These are phyloP conservation scores for Botrytis byssoidea DNA, from an alignment of 2,329 filamentous ascomycete genomes.

Conservation along the genomic window DNA sequence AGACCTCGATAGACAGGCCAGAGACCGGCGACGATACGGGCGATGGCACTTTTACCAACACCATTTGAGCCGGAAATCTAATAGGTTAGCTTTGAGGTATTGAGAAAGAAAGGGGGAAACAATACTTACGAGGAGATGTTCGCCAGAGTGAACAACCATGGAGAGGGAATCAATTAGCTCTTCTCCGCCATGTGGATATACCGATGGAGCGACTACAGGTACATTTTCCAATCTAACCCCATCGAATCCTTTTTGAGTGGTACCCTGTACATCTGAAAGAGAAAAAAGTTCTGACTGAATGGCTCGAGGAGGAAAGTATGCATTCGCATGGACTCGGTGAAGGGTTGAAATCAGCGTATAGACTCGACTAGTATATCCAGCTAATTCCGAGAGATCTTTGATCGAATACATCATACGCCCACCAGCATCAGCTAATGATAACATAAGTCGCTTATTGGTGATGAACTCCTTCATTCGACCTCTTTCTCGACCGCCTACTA, in stretches of 20 bases:
- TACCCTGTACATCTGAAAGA: constrained; percentile 87
- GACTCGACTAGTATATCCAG: constrained; percentile 92
- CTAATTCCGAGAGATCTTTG: constrained; percentile 94
- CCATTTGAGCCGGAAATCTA: constrained; percentile 91
- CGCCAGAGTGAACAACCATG: constrained; percentile 83
- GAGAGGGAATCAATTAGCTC: constrained; percentile 86
- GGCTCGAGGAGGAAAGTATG: constrained; percentile 71
- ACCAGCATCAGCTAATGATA: constrained; percentile 92
- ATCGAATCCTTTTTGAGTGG: constrained; percentile 90
- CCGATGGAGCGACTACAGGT: constrained; percentile 81
- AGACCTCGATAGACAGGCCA: constrained; percentile 96
- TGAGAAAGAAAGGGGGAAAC: constrained; percentile 2
- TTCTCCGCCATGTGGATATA: constrained; percentile 89
- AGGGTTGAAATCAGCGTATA: constrained; percentile 94
- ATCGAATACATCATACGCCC: constrained; percentile 99
- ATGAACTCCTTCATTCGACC: constrained; percentile 98
- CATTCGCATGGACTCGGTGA: constrained; percentile 86
- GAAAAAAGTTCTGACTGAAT: constrained; percentile 79
- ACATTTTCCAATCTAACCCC: constrained; percentile 92
- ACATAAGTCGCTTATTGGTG: constrained; percentile 97
- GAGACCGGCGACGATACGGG: constrained; percentile 82
- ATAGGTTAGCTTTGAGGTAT: constrained; percentile 17
- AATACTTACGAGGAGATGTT: constrained; percentile 70
- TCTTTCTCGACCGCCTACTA: constrained; percentile 64
- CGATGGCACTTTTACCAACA: constrained; percentile 86